Percentiles rank a stretch among this genome's conserved stretches.
phyloP scores from a whole-genome alignment of 2,329 filamentous ascomycete species.

The Trichophaea hybrida region DNA sequence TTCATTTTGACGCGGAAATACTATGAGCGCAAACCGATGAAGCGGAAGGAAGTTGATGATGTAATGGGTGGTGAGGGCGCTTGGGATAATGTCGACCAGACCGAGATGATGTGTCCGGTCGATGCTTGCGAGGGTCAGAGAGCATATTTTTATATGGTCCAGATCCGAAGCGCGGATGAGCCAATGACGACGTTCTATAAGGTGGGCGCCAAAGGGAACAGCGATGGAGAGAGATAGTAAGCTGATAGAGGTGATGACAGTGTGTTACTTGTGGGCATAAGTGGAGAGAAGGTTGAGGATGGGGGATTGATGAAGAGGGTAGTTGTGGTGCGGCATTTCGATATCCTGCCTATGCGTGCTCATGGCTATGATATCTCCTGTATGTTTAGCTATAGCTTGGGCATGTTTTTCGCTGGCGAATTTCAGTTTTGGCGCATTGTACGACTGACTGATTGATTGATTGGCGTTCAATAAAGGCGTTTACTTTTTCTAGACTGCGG shows the following conservation, averaged over 20 bases:
- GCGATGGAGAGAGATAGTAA: background rate
- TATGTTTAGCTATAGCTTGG: too few relatives aligned
- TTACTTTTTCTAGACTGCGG: too few relatives aligned
- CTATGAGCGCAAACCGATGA: slow-evolving; percentile 62
- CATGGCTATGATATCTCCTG: too few relatives aligned
- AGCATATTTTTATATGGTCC: slow-evolving; percentile 90
- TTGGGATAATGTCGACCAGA: slow-evolving; percentile 85
- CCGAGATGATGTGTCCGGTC: slow-evolving; percentile 62
- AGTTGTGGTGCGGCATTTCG: too few relatives aligned
- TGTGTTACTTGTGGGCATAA: slow-evolving; percentile 52
- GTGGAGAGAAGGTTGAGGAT: slow-evolving; percentile 49
- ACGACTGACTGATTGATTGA: too few relatives aligned
- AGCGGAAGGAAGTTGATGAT: slow-evolving; percentile 71
- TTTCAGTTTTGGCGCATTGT: too few relatives aligned
- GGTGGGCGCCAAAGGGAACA: slow-evolving; percentile 36
- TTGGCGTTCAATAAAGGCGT: too few relatives aligned
- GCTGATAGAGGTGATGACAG: slow-evolving; percentile 30
- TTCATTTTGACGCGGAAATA: slow-evolving; percentile 65
- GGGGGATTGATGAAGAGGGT: too few relatives aligned
- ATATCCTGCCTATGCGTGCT: too few relatives aligned
- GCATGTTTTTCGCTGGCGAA: too few relatives aligned
- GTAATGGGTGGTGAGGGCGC: slow-evolving; percentile 78
- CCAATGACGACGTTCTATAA: slow-evolving; percentile 96
- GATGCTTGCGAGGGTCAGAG: slow-evolving; percentile 66
- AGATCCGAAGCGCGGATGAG: slow-evolving; percentile 96